A percentile compares a stretch with the other conserved stretches of the same genome.
These are phyloP conservation scores for Rugonectria rugulosa DNA, from an alignment of 2,329 filamentous ascomycete genomes.

Conservation along the genomic window DNA sequence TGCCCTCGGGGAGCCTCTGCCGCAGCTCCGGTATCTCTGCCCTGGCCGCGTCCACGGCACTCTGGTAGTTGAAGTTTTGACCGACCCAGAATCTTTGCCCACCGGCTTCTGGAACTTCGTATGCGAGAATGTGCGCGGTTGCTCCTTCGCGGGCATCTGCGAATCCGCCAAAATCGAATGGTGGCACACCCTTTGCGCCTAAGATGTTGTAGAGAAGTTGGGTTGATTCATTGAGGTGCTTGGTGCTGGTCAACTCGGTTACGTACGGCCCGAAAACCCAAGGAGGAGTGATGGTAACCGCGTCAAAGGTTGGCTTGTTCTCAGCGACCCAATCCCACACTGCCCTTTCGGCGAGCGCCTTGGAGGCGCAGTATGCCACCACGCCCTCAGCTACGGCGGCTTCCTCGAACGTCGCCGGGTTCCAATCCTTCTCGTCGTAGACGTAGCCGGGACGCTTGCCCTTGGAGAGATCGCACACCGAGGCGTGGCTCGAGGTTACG, in stretches of 20 bases:
- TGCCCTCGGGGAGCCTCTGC: slow-evolving; percentile 25
- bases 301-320: slow-evolving; percentile 59
- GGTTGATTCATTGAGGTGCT: slow-evolving; percentile 27
- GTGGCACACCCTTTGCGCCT: slow-evolving; percentile 24
- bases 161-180: slow-evolving; percentile 48
- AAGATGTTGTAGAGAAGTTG: slow-evolving; percentile 26
- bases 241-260: slow-evolving; percentile 17
- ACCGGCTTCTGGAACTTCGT: slow-evolving; percentile 61
- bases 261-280: slow-evolving; percentile 67
- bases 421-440: slow-evolving; percentile 39
- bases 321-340: slow-evolving; percentile 60
- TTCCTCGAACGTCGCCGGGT: slow-evolving; percentile 39
- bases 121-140: slow-evolving; percentile 64
- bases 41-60: slow-evolving; percentile 60
- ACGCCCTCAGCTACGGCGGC: slow-evolving; percentile 22
- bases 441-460: slow-evolving; percentile 44
- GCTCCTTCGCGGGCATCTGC: slow-evolving; percentile 68
- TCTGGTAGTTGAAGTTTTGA: slow-evolving; percentile 67
- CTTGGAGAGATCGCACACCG: slow-evolving; percentile 42
- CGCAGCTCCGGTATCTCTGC: slow-evolving; percentile 59
- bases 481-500: slow-evolving; percentile 56
- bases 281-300: slow-evolving; percentile 69
- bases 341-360: slow-evolving; percentile 70
- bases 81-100: slow-evolving; percentile 69
- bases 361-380: slow-evolving; percentile 36